Evolutionary conservation across 441 rosid genomes (phyloP).

Genomic region (Pelargonium fulgidum): DNA sequence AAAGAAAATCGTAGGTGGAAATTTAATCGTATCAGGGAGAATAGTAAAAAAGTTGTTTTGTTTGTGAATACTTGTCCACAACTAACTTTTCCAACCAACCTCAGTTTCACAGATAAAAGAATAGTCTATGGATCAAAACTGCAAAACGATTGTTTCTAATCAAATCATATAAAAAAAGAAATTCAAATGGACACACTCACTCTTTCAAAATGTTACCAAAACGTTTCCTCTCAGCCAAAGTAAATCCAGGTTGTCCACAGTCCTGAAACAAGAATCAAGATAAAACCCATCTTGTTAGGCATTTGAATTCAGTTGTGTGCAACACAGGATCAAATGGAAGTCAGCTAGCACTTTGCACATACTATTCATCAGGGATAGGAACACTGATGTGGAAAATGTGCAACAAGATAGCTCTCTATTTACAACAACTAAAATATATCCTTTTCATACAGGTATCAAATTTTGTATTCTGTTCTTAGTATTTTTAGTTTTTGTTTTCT

Average conservation of each 20-base stretch:
- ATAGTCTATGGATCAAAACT: slow-evolving; percentile 11
- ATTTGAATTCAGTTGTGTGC: not conserved
- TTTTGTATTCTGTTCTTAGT: no score
- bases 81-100: not conserved
- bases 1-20: no score
- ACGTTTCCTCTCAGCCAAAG: slow-evolving; percentile 83
- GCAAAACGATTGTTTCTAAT: slow-evolving; percentile 7
- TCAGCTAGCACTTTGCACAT: not conserved
- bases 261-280: slow-evolving; percentile 46
- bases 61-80: not conserved
- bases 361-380: not conserved
- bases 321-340: not conserved
- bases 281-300: slow-evolving; percentile 12
- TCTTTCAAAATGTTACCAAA: slow-evolving; percentile 67
- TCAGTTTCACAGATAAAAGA: slow-evolving; percentile 3
- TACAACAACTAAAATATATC: not conserved
- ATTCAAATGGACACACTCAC: slow-evolving; percentile 34
- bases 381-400: not conserved
- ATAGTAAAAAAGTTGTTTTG: no score
- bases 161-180: slow-evolving; percentile 12
- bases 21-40: no score
- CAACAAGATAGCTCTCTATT: not conserved
- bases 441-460: not conserved
- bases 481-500: not conserved
- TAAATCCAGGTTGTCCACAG: slow-evolving; percentile 93